Evolutionary conservation across 2,329 filamentous ascomycete genomes (phyloP).

Genomic region (Penicillium nordicum): DNA sequence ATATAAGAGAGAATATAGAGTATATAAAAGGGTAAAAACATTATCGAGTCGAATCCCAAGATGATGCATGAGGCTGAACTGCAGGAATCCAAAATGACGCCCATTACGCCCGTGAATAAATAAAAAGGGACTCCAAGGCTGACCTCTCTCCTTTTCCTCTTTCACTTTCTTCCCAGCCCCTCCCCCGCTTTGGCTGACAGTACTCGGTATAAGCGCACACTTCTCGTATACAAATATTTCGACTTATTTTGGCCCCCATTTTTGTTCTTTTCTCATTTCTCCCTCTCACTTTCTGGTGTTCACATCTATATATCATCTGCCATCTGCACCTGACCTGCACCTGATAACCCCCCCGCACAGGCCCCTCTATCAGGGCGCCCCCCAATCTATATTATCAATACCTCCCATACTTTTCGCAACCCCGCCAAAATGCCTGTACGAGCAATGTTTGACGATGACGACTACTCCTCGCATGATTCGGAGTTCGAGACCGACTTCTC

Average conservation of each 20-base stretch:
- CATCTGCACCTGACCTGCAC: constrained; percentile 17
- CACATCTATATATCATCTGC: constrained; percentile 18
- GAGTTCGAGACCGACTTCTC: constrained; percentile 38
- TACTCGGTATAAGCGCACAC: not conserved
- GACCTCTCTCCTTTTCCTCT: not conserved
- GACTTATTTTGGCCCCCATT: not conserved
- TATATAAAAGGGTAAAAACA: not conserved
- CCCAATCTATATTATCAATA: not conserved
- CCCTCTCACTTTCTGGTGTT: constrained; percentile 6
- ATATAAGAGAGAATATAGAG: not conserved
- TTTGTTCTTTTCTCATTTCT: constrained; percentile 5
- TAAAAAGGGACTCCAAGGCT: not conserved
- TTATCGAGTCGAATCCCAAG: not conserved
- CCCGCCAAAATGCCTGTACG: constrained; percentile 16
- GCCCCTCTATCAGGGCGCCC: constrained; percentile 5
- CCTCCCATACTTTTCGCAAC: not conserved
- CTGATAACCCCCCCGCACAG: not conserved
- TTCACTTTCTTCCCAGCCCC: constrained; percentile 6
- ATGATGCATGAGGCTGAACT: constrained; percentile 13
- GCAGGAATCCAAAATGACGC: not conserved
- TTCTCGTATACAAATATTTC: constrained; percentile 12
- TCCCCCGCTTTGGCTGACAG: constrained; percentile 1
- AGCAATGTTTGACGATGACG: constrained; percentile 5
- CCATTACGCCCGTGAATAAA: constrained; percentile 8
- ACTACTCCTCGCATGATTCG: constrained; percentile 27